A percentile compares a stretch with the other conserved stretches of the same genome.
Conservation (phyloP, 768 basidiomycete species). For the Russula brevipes region DNA sequence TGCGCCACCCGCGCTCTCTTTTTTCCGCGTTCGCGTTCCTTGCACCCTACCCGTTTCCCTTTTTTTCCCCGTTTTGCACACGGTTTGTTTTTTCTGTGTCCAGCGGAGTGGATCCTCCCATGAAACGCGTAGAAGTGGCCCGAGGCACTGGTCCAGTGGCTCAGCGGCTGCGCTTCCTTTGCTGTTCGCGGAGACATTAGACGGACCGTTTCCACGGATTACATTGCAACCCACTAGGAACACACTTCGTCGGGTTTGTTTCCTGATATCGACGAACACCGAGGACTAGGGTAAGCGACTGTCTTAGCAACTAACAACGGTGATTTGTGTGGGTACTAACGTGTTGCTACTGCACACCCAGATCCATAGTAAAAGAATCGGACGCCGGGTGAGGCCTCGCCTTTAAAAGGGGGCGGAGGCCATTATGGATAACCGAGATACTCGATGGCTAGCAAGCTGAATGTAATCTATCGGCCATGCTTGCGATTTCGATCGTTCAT, state of each 20-base stretch:
- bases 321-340: background rate
- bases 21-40: background rate
- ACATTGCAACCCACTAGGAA: background rate
- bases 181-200: conserved; percentile 46
- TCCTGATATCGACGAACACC: background rate
- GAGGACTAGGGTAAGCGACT: background rate
- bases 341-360: background rate
- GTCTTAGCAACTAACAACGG: background rate
- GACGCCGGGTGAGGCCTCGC: background rate
- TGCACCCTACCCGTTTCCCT: too few relatives aligned
- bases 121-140: conserved; percentile 42
- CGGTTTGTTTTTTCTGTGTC: too few relatives aligned
- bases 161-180: conserved; percentile 28
- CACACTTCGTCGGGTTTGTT: background rate
- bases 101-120: background rate
- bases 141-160: conserved; percentile 66
- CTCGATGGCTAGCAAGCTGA: background rate
- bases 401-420: background rate
- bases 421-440: background rate
- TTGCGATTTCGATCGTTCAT: conserved; percentile 63
- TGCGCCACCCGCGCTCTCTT: background rate
- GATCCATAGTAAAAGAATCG: background rate
- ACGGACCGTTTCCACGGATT: background rate
- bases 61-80: too few relatives aligned
- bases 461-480: background rate